Percentiles rank a stretch among this genome's conserved stretches.
Evolutionary conservation across 2,329 filamentous ascomycete species (phyloP).

Genomic region (Botrytis paeoniae): DNA sequence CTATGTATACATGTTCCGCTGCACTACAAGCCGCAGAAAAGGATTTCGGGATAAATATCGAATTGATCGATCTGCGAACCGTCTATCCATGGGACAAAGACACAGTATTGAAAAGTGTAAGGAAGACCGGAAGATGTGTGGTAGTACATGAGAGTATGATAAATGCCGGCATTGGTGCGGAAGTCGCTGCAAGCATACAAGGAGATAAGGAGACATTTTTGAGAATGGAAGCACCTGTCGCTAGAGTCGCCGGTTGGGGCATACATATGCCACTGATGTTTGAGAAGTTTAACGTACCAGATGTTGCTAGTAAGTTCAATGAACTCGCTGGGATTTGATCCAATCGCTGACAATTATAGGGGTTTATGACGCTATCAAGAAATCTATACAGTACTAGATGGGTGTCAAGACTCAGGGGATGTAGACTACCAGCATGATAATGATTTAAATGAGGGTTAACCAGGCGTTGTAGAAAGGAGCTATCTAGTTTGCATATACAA

Average conservation of each 20-base stretch:
- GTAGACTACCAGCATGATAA: neutral
- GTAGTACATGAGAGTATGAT: conserved; percentile 75
- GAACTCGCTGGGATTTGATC: neutral
- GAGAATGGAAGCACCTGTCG: conserved; percentile 65
- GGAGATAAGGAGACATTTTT: conserved; percentile 60
- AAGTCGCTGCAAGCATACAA: conserved; percentile 69
- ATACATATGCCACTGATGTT: conserved; percentile 65
- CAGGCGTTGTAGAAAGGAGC: neutral
- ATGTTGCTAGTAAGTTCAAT: conserved; percentile 60
- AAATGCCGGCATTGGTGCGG: conserved; percentile 69
- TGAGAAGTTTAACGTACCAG: conserved; percentile 64
- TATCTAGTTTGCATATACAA: neutral
- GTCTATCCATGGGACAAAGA: conserved; percentile 72
- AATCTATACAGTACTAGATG: conserved; percentile 34
- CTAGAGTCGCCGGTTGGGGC: conserved; percentile 67
- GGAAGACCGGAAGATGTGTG: conserved; percentile 66
- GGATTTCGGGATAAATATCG: conserved; percentile 62
- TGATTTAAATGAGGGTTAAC: neutral
- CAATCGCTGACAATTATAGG: conserved; percentile 31
- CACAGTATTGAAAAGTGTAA: conserved; percentile 63
- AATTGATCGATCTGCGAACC: conserved; percentile 68
- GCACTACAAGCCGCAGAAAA: conserved; percentile 67
- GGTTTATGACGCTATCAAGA: conserved; percentile 39
- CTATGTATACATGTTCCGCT: conserved; percentile 64
- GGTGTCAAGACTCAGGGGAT: neutral